Percentiles rank a stretch among this genome's conserved stretches.
Evolutionary conservation across 305 asterid species (phyloP).

Genomic region (Nicotiana rustica): DNA sequence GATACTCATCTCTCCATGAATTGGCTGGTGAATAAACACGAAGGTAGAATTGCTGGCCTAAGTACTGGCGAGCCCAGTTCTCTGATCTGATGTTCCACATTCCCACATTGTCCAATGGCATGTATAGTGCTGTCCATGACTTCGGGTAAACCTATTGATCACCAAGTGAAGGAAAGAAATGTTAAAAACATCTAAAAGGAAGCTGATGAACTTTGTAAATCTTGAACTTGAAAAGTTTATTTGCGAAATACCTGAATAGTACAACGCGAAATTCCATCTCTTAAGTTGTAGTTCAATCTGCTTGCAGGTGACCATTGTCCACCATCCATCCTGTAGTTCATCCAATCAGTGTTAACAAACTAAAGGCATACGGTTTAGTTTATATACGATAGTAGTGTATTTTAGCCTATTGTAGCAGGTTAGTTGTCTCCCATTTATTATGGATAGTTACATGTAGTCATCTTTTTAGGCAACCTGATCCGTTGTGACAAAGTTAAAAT

Average conservation of each 20-base stretch:
- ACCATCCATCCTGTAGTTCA: slow-evolving; percentile 47
- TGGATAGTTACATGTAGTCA: background rate
- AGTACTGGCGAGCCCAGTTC: slow-evolving; percentile 56
- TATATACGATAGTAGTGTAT: background rate
- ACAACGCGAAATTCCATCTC: slow-evolving; percentile 50
- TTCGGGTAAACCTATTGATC: slow-evolving; percentile 52
- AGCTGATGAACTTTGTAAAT: background rate
- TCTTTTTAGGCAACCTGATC: background rate
- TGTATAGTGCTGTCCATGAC: slow-evolving; percentile 59
- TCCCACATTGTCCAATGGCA: slow-evolving; percentile 60
- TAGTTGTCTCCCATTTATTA: background rate
- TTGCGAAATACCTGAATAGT: slow-evolving; percentile 45
- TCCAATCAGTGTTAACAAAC: background rate
- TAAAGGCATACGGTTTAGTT: too few relatives aligned
- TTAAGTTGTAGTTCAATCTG: slow-evolving; percentile 50
- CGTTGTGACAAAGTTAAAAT: background rate
- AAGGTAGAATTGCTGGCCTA: slow-evolving; percentile 59
- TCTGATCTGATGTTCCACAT: slow-evolving; percentile 59
- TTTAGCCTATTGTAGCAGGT: background rate
- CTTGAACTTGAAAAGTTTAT: background rate
- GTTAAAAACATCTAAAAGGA: background rate
- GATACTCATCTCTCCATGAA: slow-evolving; percentile 58
- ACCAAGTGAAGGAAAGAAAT: background rate
- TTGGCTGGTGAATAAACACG: slow-evolving; percentile 51
- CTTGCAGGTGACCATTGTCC: slow-evolving; percentile 52